Evolutionary conservation across 805 yeast species (phyloP).

Genomic region (Sugiyamaella mastotermitis): DNA sequence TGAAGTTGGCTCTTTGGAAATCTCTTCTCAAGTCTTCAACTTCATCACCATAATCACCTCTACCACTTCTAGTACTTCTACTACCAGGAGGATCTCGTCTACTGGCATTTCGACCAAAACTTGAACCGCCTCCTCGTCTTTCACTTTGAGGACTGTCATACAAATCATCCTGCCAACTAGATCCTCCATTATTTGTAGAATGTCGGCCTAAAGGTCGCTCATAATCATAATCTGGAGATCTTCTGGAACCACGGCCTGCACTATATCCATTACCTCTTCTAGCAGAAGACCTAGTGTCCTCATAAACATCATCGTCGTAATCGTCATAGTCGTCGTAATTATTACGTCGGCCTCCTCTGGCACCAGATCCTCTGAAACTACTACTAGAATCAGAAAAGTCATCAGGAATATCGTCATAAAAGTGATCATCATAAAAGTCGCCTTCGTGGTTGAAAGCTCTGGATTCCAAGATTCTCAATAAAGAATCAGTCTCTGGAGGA

Average conservation of each 20-base stretch:
- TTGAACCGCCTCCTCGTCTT: conserved; percentile 23
- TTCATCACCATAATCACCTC: conserved; percentile 18
- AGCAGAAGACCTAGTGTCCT: conserved; percentile 21
- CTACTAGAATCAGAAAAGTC: conserved; percentile 46
- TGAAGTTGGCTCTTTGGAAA: conserved; percentile 32
- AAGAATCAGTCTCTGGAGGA: conserved; percentile 84
- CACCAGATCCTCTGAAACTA: conserved; percentile 12
- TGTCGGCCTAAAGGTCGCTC: conserved; percentile 5
- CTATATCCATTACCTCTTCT: conserved; percentile 15
- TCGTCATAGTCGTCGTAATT: conserved; percentile 15
- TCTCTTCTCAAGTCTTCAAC: conserved; percentile 33
- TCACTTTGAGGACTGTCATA: conserved; percentile 54
- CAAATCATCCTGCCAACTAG: conserved; percentile 77
- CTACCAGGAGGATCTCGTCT: conserved; percentile 21
- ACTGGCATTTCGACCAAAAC: neutral
- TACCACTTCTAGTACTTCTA: conserved; percentile 18
- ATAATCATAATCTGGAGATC: neutral
- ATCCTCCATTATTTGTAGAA: conserved; percentile 16
- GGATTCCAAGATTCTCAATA: conserved; percentile 79
- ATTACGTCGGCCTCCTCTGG: conserved; percentile 17
- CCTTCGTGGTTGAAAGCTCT: conserved; percentile 60
- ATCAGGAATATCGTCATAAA: conserved; percentile 72
- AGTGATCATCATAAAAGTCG: conserved; percentile 47
- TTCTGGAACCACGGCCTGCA: conserved; percentile 4
- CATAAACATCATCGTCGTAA: conserved; percentile 22